Conservation (phyloP, 1,284 basidiomycete genomes). For the Malassezia sp. region DNA sequence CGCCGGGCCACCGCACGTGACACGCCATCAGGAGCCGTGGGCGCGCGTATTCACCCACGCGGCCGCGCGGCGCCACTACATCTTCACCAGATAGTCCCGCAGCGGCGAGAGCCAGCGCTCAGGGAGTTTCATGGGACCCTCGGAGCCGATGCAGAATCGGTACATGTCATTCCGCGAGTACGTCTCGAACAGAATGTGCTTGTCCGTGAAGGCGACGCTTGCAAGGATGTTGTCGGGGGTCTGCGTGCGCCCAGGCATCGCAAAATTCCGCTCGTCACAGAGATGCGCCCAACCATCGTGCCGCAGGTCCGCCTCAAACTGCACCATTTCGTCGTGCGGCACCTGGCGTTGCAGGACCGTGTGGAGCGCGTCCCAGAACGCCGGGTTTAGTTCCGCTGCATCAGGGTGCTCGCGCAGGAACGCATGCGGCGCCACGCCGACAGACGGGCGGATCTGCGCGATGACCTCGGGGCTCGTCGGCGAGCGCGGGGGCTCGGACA, state of each 20-base stretch:
- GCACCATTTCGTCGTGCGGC: constrained; percentile 28
- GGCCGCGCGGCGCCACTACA: too few species aligned
- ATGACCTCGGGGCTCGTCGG: constrained; percentile 15
- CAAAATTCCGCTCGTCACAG: constrained; percentile 26
- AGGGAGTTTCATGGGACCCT: constrained; percentile 34
- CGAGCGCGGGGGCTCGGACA: constrained; percentile 12
- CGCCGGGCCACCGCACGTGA: too few species aligned
- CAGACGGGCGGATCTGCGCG: constrained; percentile 18
- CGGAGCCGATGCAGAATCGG: constrained; percentile 30
- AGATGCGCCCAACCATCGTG: constrained; percentile 40
- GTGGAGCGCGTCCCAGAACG: constrained; percentile 33
- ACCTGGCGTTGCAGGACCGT: constrained; percentile 28
- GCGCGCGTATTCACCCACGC: too few species aligned
- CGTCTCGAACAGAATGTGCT: constrained; percentile 23
- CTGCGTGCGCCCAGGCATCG: constrained; percentile 39
- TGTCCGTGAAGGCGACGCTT: constrained; percentile 34
- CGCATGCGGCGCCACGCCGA: constrained; percentile 16
- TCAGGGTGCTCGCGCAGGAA: constrained; percentile 27
- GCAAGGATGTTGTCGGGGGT: constrained; percentile 41
- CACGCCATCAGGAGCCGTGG: too few species aligned
- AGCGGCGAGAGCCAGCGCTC: constrained; percentile 18
- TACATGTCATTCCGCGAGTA: constrained; percentile 40
- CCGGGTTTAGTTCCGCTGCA: constrained; percentile 24
- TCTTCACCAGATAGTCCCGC: constrained; percentile 2
- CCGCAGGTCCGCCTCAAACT: constrained; percentile 32